A percentile compares a stretch with the other conserved stretches of the same genome.
Conservation (phyloP, 1,139 yeast genomes). For the Magnusiomyces paraingens region DNA sequence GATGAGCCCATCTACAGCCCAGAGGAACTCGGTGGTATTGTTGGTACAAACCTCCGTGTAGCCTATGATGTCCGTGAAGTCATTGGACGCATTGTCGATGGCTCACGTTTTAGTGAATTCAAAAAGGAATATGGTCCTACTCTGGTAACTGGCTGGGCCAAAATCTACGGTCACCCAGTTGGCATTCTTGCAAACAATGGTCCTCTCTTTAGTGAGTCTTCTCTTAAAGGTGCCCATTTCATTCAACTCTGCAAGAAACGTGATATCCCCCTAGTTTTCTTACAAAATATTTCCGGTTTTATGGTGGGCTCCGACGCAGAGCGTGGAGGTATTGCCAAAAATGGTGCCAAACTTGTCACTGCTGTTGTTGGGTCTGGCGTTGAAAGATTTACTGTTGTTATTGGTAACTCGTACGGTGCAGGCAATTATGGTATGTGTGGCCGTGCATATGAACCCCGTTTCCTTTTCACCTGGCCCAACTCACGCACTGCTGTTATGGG, state of each 20-base stretch:
- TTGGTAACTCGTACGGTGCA: constrained; percentile 35
- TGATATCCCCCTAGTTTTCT: constrained; percentile 31
- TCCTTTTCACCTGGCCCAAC: constrained; percentile 35
- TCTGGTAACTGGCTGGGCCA: constrained; percentile 31
- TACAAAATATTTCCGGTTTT: constrained; percentile 34
- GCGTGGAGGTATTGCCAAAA: constrained; percentile 34
- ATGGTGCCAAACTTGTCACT: constrained; percentile 34
- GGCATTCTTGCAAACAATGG: constrained; percentile 35
- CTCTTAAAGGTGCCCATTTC: constrained; percentile 34
- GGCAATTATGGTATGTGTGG: constrained; percentile 37
- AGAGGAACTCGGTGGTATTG: constrained; percentile 31
- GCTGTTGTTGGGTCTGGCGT: constrained; percentile 35
- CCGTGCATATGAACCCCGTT: constrained; percentile 33
- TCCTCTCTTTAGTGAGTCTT: constrained; percentile 32
- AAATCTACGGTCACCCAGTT: constrained; percentile 31
- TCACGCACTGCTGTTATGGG: constrained; percentile 36
- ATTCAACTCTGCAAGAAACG: constrained; percentile 34
- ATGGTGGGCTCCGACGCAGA: constrained; percentile 36
- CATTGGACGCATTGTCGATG: constrained; percentile 34
- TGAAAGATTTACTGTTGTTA: constrained; percentile 32
- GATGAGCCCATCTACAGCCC: constrained; percentile 32
- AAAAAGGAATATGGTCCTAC: constrained; percentile 32
- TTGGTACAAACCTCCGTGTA: constrained; percentile 30
- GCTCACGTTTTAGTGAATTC: constrained; percentile 32
- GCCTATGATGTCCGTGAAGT: constrained; percentile 34